Percentiles rank a stretch among this genome's conserved stretches.
Conservation (phyloP, 2,329 filamentous ascomycete species). For the Orbilia brochopaga region DNA sequence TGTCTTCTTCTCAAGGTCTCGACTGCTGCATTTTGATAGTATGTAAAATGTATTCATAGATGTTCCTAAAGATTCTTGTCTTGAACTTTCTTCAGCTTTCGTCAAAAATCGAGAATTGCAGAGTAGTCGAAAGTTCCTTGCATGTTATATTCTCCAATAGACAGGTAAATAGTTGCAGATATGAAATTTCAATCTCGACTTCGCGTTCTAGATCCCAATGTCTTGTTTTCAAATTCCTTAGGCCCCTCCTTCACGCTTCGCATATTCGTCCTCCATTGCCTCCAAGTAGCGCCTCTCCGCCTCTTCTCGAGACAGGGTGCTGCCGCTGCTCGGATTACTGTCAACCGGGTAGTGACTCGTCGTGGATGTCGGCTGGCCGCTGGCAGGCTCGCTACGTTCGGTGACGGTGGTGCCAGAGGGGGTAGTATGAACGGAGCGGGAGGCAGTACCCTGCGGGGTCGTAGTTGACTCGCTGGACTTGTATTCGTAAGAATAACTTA, state of each 20-base stretch:
- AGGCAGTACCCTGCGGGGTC: conserved; percentile 22
- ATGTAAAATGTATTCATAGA: no score
- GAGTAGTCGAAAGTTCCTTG: no score
- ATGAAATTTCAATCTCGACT: no score
- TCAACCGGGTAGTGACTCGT: conserved; percentile 15
- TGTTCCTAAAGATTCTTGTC: no score
- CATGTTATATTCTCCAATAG: no score
- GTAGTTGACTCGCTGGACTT: conserved; percentile 29
- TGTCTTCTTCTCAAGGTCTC: no score
- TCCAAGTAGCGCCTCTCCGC: conserved; percentile 40
- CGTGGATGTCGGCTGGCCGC: conserved; percentile 1
- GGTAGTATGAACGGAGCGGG: conserved; percentile 39
- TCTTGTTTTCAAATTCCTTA: conserved; percentile 4
- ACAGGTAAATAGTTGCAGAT: no score
- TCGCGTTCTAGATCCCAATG: no score
- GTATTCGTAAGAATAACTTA: conserved; percentile 37
- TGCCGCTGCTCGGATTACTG: not conserved
- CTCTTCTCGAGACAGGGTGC: conserved; percentile 21
- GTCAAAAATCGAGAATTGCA: no score
- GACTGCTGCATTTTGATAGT: no score
- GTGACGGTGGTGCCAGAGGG: conserved; percentile 41
- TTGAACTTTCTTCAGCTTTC: no score
- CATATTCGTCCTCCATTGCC: conserved; percentile 50
- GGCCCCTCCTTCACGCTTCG: conserved; percentile 47
- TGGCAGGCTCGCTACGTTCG: conserved; percentile 15